phyloP scores from a whole-genome alignment of 352 stramenopile genomes.

The Phytophthora parvispora region DNA sequence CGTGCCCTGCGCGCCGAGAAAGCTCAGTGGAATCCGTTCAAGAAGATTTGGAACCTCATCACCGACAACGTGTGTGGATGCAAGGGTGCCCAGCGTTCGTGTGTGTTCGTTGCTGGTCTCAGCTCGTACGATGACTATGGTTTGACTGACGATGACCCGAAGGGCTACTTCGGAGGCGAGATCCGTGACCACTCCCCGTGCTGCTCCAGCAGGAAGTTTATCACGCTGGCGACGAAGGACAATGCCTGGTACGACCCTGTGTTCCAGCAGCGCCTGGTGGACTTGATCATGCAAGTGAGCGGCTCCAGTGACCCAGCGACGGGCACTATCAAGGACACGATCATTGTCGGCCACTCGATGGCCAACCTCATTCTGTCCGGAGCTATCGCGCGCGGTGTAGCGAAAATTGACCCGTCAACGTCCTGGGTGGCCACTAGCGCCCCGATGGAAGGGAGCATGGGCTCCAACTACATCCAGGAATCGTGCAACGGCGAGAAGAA shows the following conservation, averaged over 20 bases:
- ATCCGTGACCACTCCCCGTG: constrained; percentile 64
- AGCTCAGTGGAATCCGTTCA: constrained; percentile 23
- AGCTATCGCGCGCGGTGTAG: constrained; percentile 47
- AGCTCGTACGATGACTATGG: constrained; percentile 42
- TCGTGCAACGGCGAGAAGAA: constrained; percentile 38
- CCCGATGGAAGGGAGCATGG: constrained; percentile 59
- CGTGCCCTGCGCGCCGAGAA: constrained; percentile 27
- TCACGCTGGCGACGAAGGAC: constrained; percentile 54
- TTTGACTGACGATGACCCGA: constrained; percentile 36
- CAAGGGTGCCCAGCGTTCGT: constrained; percentile 45
- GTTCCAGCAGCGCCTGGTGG: constrained; percentile 51
- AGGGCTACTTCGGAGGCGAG: constrained; percentile 57
- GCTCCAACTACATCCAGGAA: constrained; percentile 52
- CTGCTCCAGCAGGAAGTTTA: constrained; percentile 65
- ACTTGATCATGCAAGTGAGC: constrained; percentile 47
- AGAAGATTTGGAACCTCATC: constrained; percentile 30
- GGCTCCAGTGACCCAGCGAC: constrained; percentile 37
- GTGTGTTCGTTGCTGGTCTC: constrained; percentile 70
- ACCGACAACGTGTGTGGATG: constrained; percentile 49
- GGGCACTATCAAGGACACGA: constrained; percentile 67
- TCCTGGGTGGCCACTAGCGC: constrained; percentile 49
- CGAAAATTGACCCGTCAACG: constrained; percentile 38
- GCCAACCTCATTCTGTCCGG: constrained; percentile 59
- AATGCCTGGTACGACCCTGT: constrained; percentile 53
- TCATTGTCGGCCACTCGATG: constrained; percentile 76